Evolutionary conservation across 176 grass and related monocot species (phyloP), one percentile per base, ranked within the genome.

Genomic region (Rhynchospora breviuscula): DNA sequence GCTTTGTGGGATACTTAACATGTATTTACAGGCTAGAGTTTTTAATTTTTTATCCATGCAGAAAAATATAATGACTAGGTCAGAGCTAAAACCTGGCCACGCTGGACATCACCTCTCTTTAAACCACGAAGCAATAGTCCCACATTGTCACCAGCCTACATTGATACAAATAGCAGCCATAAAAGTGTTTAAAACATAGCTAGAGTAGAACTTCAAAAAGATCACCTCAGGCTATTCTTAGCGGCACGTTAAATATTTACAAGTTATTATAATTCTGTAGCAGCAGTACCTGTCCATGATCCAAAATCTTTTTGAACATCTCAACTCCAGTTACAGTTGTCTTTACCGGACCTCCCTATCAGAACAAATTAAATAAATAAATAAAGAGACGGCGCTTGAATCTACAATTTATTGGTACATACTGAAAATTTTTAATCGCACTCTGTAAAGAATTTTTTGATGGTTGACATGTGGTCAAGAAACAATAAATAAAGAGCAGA

Each of bases 301-400:
- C 96, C 86, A 99, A 75, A 45, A 95, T 95, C 88, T 99, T 99
- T 76, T 95, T 99, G 86, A 99, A 99, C 96, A 99, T 99, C 93
- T 99, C 73, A 47, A 99, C 96, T 66, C 93, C 93, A 81, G 96
- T 99, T 74, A 99, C 96, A 13, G 96, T 99, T 84, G 96, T 93
- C 83, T 95, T 99, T 66, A 95, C 52, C 0, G 96, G 93, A 79
- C 91, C 91, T 84, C 83, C 79, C 96, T 99, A 79, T 60, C 23
- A 90, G 18, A 46, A 63, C 89, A 74, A 13, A 52, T 4, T 40
- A 40, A 40, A 40, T 40, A 56, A 51, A 23, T 58, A 52, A 77
- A 46, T 77, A 71, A 11, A 19, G 11, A 67, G 81, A 29, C 7
- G 5, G 23, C 18, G 76, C 10, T 58, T 51, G 4, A 74, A 14